A percentile compares a stretch with the other conserved stretches of the same genome.
Conservation (phyloP, 257 asterid species). For the Avicennia marina region DNA sequence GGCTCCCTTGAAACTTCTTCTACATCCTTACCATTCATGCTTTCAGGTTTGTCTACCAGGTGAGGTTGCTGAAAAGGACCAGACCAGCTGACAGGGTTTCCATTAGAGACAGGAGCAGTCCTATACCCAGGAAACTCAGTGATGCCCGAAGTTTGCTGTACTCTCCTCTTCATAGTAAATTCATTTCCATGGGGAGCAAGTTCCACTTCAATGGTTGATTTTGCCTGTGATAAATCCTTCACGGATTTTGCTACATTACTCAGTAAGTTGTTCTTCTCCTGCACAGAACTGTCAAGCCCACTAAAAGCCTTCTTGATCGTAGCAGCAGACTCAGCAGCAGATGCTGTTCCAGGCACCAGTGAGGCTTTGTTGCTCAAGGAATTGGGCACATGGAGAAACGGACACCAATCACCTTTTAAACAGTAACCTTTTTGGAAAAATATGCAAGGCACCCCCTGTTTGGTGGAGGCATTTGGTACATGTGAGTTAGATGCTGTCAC, state of each 20-base stretch:
- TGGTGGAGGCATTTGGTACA: slow-evolving; percentile 40
- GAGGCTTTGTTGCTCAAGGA: slow-evolving; percentile 42
- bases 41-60: slow-evolving; percentile 35
- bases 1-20: slow-evolving; percentile 83
- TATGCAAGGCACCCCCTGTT: slow-evolving; percentile 65
- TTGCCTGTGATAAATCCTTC: slow-evolving; percentile 23
- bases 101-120: slow-evolving; percentile 25
- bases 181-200: slow-evolving; percentile 32
- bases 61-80: slow-evolving; percentile 31
- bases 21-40: slow-evolving; percentile 37
- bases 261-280: slow-evolving; percentile 34
- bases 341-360: slow-evolving; percentile 25
- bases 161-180: slow-evolving; percentile 23
- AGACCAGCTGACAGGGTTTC: slow-evolving; percentile 30
- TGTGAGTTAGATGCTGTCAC: slow-evolving; percentile 34
- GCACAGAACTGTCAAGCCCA: neutral
- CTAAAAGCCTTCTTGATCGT: slow-evolving; percentile 20
- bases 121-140: slow-evolving; percentile 22
- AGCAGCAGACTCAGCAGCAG: slow-evolving; percentile 30
- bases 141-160: slow-evolving; percentile 17
- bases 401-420: slow-evolving; percentile 86
- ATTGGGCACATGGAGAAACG: slow-evolving; percentile 58
- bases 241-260: slow-evolving; percentile 30
- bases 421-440: slow-evolving; percentile 79
- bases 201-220: slow-evolving; percentile 27